These are phyloP conservation scores for Rhizopogon vulgaris DNA, from an alignment of 768 basidiomycete species.

Conservation along the genomic window DNA sequence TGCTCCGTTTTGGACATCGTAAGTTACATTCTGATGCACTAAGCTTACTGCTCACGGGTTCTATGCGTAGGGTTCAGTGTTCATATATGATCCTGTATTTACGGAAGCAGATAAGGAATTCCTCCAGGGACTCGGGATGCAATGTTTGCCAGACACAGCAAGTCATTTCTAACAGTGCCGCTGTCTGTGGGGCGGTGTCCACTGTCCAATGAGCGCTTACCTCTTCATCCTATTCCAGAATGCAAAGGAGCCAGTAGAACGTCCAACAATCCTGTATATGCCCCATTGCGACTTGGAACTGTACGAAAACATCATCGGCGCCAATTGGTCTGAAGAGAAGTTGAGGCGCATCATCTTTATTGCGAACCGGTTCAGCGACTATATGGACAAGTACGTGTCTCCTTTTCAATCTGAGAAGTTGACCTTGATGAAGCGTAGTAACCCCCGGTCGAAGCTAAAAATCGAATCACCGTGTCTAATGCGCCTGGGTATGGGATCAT, in stretches of 20 bases:
- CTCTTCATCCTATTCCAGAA: conserved; percentile 20
- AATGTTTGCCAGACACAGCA: conserved; percentile 39
- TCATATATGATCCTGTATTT: conserved; percentile 72
- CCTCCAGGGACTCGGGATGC: conserved; percentile 34
- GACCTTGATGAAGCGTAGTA: conserved; percentile 33
- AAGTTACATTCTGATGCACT: conserved; percentile 28
- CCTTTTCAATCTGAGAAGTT: conserved; percentile 7
- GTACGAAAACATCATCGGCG: conserved; percentile 58
- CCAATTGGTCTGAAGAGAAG: conserved; percentile 48
- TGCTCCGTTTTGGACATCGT: conserved; percentile 55
- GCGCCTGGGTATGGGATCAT: conserved; percentile 39
- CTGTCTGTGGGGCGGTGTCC: neutral
- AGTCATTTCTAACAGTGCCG: conserved; percentile 24
- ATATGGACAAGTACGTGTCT: conserved; percentile 53
- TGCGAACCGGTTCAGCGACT: conserved; percentile 62
- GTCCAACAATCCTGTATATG: conserved; percentile 67
- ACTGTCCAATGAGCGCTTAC: conserved; percentile 7
- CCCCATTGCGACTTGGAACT: conserved; percentile 72
- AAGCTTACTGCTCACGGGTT: conserved; percentile 8
- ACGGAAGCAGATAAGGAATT: conserved; percentile 51
- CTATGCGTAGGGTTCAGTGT: conserved; percentile 42
- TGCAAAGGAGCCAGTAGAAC: conserved; percentile 22
- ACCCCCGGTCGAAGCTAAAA: conserved; percentile 44
- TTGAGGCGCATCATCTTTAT: conserved; percentile 50
- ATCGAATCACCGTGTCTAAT: conserved; percentile 46